A percentile compares a stretch with the other conserved stretches of the same genome.
These are phyloP conservation scores for Pholiota molesta DNA, from an alignment of 768 basidiomycete species.

Conservation along the genomic window DNA sequence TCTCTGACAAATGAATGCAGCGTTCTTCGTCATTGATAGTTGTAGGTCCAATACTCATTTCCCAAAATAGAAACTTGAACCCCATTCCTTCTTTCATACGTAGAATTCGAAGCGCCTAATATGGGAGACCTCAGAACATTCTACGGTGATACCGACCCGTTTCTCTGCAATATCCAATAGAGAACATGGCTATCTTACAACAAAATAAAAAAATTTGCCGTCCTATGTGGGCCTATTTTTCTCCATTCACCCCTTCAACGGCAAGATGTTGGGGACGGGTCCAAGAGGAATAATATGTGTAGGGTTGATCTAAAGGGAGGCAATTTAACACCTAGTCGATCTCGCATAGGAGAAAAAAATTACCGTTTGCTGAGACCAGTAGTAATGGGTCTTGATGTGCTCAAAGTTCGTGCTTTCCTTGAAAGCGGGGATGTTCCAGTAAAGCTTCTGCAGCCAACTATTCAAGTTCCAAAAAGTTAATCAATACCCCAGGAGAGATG, in stretches of 20 bases:
- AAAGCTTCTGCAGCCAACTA: constrained; percentile 84
- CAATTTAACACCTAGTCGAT: background rate
- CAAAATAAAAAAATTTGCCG: too few species aligned
- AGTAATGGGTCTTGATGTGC: constrained; percentile 82
- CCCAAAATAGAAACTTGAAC: too few species aligned
- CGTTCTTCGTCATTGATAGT: too few species aligned
- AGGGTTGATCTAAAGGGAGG: constrained; percentile 66
- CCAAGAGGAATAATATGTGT: constrained; percentile 77
- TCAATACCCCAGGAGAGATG: background rate
- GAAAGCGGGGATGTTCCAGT: constrained; percentile 92
- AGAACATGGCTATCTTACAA: too few species aligned
- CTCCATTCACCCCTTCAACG: constrained; percentile 39
- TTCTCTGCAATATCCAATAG: too few species aligned
- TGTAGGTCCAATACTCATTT: too few species aligned
- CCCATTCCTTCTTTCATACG: too few species aligned
- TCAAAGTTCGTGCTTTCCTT: constrained; percentile 85
- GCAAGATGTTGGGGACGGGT: constrained; percentile 69
- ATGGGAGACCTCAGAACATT: too few species aligned
- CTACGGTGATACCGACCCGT: too few species aligned
- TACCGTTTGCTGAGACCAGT: constrained; percentile 60
- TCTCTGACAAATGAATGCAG: too few species aligned
- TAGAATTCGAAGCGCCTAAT: too few species aligned
- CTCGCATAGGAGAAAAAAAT: constrained; percentile 9
- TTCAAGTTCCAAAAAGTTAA: background rate
- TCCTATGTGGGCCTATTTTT: too few species aligned